Evolutionary conservation across 345 rosid species (phyloP), one percentile per base, ranked within the genome.

Genomic region (Citrus sinensis): DNA sequence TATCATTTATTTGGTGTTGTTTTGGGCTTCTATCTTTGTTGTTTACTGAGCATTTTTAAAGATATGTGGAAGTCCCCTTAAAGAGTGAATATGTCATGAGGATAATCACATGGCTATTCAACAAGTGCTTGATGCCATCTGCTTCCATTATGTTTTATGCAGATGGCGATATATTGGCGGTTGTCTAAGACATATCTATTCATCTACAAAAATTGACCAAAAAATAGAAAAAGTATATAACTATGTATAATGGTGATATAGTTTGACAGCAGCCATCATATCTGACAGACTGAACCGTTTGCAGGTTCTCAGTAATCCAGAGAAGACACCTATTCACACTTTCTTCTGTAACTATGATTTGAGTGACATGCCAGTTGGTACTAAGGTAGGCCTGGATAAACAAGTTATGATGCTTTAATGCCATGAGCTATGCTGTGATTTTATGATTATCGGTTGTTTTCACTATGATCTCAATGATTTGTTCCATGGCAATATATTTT

Each of bases 281-380:
- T 34, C 67, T 67, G 68, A 70, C 49, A 24, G 37, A 20, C 35
- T 68, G 54, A 65, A 35, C 54, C 81, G 77, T 70, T 80, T 76
- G 69, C 85, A 89, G 95, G 95, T 91, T 71, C 86, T 91, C 63
- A 91, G 92, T 83, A 91, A 91, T 80, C 91, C 95, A 29, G 92
- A 88, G 78, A 91, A 87, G 86, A 91, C 94, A 2, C 92, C 92
- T 4, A 77, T 91, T 67, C 94, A 91, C 87, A 87, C 88, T 25
- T 91, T 88, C 79, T 78, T 91, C 75, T 88, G 88, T 83, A 86
- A 86, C 88, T 91, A 89, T 71, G 91, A 91, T 86, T 81, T 91
- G 84, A 91, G 88, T 51, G 88, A 88, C 82, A 91, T 91, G 94
- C 92, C 94, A 2, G 77, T 87, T 49, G 92, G 92, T 56, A 87